Evolutionary conservation across 2,329 filamentous ascomycete genomes (phyloP).

Genomic region (Ophiostoma australiae): DNA sequence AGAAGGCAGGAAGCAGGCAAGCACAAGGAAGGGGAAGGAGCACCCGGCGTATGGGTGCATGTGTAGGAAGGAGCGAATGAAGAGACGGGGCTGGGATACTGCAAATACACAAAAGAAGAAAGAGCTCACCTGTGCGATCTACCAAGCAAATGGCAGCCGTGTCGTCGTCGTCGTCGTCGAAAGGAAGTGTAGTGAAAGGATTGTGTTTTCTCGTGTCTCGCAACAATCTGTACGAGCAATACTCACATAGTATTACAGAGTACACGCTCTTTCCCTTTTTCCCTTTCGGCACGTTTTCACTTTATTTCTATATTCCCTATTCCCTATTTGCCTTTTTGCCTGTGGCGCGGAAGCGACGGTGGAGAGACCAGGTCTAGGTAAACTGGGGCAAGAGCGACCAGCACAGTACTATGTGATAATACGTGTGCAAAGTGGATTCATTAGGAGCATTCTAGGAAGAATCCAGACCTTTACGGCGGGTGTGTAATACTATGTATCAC

Average conservation of each 20-base stretch:
- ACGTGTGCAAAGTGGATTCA: constrained; percentile 3
- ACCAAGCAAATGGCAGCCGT: constrained; percentile 1
- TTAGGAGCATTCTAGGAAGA: not conserved
- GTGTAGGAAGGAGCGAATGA: not conserved
- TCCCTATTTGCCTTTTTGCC: not conserved
- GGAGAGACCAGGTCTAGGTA: constrained; percentile 7
- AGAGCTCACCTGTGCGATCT: constrained; percentile 5
- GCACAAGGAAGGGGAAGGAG: not conserved
- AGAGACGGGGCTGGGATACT: not conserved
- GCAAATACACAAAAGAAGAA: not conserved
- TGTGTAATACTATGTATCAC: not conserved
- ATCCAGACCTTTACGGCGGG: not conserved
- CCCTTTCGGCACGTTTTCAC: not conserved
- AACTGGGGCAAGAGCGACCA: constrained; percentile 6
- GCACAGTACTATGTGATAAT: constrained; percentile 10
- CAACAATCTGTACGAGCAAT: not conserved
- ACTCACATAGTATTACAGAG: too few relatives aligned
- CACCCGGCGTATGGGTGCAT: too few relatives aligned
- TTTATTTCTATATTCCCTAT: not conserved
- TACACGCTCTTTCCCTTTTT: not conserved
- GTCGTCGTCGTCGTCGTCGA: constrained; percentile 3
- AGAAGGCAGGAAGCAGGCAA: not conserved
- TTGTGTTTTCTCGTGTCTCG: not conserved
- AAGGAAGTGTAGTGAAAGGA: constrained; percentile 2
- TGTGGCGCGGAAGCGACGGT: constrained; percentile 1